Evolutionary conservation across 371 early-diverging fungal genomes (phyloP).

Genomic region (Mucor racemosus): DNA sequence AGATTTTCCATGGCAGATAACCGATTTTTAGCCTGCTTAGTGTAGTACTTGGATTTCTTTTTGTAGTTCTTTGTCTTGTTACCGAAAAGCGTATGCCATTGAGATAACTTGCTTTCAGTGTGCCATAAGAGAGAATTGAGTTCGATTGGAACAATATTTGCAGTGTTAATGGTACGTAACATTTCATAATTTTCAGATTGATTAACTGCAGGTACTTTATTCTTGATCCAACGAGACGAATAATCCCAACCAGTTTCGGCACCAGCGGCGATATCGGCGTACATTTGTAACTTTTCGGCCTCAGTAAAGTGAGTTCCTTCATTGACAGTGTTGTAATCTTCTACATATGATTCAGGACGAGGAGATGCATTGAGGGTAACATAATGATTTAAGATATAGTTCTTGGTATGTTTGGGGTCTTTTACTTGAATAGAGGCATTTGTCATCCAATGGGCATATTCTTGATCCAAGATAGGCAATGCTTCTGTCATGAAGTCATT

Average conservation of each 20-base stretch:
- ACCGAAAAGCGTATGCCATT: conserved; percentile 47
- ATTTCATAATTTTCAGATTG: conserved; percentile 37
- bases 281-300: conserved; percentile 44
- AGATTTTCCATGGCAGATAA: conserved; percentile 51
- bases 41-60: conserved; percentile 37
- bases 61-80: conserved; percentile 23
- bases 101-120: conserved; percentile 66
- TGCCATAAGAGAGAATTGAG: conserved; percentile 84
- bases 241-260: conserved; percentile 95
- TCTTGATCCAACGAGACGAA: conserved; percentile 72
- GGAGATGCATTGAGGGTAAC: conserved; percentile 62
- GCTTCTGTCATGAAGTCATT: conserved; percentile 50
- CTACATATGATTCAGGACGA: conserved; percentile 80
- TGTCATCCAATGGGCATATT: conserved; percentile 73
- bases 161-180: conserved; percentile 61
- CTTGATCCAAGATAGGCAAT: conserved; percentile 64
- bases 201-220: conserved; percentile 30
- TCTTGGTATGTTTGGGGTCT: conserved; percentile 19
- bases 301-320: conserved; percentile 35
- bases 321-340: conserved; percentile 68
- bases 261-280: conserved; percentile 76
- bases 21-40: conserved; percentile 41
- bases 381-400: conserved; percentile 60
- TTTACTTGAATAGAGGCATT: conserved; percentile 55
- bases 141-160: conserved; percentile 81